A percentile compares a stretch with the other conserved stretches of the same genome.
Evolutionary conservation across 768 basidiomycete species (phyloP).

Genomic region (Tricholoma hemisulphureum): DNA sequence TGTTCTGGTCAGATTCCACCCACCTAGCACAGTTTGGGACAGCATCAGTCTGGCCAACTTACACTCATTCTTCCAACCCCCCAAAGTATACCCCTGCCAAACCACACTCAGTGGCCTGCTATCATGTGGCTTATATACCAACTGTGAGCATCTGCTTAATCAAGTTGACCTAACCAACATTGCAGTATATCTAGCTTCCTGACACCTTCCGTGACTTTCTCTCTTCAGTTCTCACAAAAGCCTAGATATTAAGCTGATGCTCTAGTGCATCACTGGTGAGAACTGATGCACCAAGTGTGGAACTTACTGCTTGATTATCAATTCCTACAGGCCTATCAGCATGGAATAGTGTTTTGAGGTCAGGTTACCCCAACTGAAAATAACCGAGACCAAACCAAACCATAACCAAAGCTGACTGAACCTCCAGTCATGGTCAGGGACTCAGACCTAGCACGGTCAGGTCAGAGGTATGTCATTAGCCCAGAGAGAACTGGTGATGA

Average conservation of each 20-base stretch:
- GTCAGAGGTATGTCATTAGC: no score
- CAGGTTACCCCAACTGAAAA: no score
- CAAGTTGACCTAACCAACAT: not conserved
- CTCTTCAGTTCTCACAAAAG: no score
- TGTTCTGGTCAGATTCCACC: not conserved
- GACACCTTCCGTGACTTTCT: no score
- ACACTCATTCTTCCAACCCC: not conserved
- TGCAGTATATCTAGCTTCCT: not conserved
- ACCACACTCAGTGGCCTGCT: not conserved
- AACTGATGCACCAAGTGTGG: not conserved
- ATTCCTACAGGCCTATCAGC: not conserved
- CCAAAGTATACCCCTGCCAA: not conserved
- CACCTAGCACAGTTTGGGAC: not conserved
- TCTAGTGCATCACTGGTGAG: not conserved
- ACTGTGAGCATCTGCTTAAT: conserved; percentile 15
- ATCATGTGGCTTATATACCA: not conserved
- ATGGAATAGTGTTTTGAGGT: not conserved
- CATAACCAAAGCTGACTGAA: no score
- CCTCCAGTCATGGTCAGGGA: no score
- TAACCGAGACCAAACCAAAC: no score
- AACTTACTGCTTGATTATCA: not conserved
- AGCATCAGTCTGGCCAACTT: not conserved
- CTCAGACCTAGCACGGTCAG: no score
- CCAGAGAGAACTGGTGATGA: no score
- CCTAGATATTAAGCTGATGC: not conserved